These are phyloP conservation scores for Rhizophora apiculata DNA, from an alignment of 345 rosid species.

Conservation along the genomic window DNA sequence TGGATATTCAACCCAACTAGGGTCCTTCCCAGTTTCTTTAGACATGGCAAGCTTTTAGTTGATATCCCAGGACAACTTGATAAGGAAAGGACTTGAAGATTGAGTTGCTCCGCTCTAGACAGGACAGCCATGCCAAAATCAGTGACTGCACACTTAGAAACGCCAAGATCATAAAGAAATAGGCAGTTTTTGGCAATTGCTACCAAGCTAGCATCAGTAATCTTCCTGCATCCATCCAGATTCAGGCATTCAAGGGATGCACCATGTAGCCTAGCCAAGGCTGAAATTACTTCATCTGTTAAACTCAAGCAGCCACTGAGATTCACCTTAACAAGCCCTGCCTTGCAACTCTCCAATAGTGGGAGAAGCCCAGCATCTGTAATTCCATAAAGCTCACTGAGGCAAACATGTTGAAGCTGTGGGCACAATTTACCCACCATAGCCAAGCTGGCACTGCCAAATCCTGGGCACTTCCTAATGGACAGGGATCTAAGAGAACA, in stretches of 20 bases:
- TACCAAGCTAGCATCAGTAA: constrained; percentile 60
- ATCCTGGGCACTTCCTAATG: constrained; percentile 63
- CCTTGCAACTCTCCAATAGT: constrained; percentile 46
- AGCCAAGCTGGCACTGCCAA: constrained; percentile 55
- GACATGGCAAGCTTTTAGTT: constrained; percentile 53
- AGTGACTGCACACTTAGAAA: constrained; percentile 63
- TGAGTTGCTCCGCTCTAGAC: constrained; percentile 49
- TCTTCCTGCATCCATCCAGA: constrained; percentile 66
- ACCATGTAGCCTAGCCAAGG: constrained; percentile 58
- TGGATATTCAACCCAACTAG: constrained; percentile 76
- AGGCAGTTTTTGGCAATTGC: constrained; percentile 67
- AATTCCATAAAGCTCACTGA: constrained; percentile 51
- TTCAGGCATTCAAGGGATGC: constrained; percentile 69
- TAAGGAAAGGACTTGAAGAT: constrained; percentile 70
- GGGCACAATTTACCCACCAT: constrained; percentile 60
- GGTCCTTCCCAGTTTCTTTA: constrained; percentile 56
- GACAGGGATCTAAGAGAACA: constrained; percentile 50
- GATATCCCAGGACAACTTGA: constrained; percentile 68
- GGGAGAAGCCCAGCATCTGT: constrained; percentile 64
- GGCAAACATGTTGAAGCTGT: constrained; percentile 57
- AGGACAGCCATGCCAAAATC: constrained; percentile 61
- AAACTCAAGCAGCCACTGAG: constrained; percentile 67
- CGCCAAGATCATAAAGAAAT: constrained; percentile 70
- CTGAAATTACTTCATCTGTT: constrained; percentile 56
- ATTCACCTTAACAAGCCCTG: constrained; percentile 75